Evolutionary conservation across 495 filamentous ascomycete species (phyloP).

Genomic region (Podospora didyma): DNA sequence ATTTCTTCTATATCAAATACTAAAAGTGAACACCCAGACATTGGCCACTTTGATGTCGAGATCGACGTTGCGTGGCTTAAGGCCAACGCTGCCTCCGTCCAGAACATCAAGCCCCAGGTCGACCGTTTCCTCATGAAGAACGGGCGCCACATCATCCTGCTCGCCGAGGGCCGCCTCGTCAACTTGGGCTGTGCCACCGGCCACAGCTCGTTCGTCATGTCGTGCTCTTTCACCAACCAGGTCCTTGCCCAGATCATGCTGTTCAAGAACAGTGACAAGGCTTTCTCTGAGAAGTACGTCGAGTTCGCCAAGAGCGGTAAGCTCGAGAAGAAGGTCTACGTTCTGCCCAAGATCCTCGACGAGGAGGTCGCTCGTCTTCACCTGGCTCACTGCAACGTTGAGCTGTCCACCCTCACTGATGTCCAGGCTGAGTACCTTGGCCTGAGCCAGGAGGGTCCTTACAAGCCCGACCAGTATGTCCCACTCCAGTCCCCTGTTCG

Average conservation of each 20-base stretch:
- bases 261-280: slow-evolving; percentile 85
- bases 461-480: slow-evolving; percentile 79
- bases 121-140: slow-evolving; percentile 93
- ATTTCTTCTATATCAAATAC: not conserved
- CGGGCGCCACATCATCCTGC: slow-evolving; percentile 95
- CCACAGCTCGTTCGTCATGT: slow-evolving; percentile 99
- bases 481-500: not conserved
- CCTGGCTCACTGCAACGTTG: slow-evolving; percentile 89
- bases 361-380: slow-evolving; percentile 96
- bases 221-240: slow-evolving; percentile 99
- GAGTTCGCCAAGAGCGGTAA: slow-evolving; percentile 89
- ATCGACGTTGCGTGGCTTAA: slow-evolving; percentile 99
- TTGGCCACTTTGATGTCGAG: slow-evolving; percentile 99
- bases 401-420: slow-evolving; percentile 77
- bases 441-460: slow-evolving; percentile 78
- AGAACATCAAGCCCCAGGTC: slow-evolving; percentile 99
- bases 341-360: slow-evolving; percentile 96
- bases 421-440: slow-evolving; percentile 94
- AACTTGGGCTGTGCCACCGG: slow-evolving; percentile 98
- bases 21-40: slow-evolving; percentile 56
- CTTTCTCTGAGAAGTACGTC: slow-evolving; percentile 86
- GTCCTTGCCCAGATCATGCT: slow-evolving; percentile 98
- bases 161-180: slow-evolving; percentile 97
- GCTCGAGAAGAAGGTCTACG: slow-evolving; percentile 89
- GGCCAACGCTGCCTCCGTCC: slow-evolving; percentile 80